phyloP scores from a whole-genome alignment of 306 rosid genomes.

The Rosa persica region DNA sequence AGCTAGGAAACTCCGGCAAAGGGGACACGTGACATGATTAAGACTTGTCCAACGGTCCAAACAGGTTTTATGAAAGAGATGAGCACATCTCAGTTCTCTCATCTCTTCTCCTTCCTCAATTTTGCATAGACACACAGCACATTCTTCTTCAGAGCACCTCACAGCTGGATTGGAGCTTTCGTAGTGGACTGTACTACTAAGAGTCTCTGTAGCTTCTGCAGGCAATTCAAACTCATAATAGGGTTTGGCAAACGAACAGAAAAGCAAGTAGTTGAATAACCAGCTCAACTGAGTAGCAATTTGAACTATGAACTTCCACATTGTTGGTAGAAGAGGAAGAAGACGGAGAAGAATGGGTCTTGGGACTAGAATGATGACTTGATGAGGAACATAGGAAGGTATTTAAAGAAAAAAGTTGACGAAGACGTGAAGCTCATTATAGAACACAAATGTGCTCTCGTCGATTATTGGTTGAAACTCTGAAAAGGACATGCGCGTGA shows the following conservation, averaged over 20 bases:
- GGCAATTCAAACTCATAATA: not conserved
- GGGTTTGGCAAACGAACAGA: conserved; percentile 29
- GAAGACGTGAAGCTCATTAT: not conserved
- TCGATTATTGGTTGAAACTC: not conserved
- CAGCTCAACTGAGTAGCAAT: conserved; percentile 33
- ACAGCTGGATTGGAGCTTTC: not conserved
- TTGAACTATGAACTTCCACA: conserved; percentile 19
- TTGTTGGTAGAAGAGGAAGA: not conserved
- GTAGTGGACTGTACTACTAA: not conserved
- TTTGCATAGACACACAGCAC: conserved; percentile 43
- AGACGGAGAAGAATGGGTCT: not conserved
- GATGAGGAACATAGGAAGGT: not conserved
- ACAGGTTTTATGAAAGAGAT: conserved; percentile 41
- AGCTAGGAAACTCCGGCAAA: conserved; percentile 40
- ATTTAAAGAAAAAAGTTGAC: not conserved
- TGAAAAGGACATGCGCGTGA: not conserved
- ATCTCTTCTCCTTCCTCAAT: conserved; percentile 48
- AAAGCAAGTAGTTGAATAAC: conserved; percentile 27
- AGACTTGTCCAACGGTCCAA: conserved; percentile 38
- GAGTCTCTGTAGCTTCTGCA: not conserved
- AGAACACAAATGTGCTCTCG: not conserved
- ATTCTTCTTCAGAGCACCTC: conserved; percentile 16
- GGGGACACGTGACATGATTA: conserved; percentile 39
- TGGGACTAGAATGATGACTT: not conserved
- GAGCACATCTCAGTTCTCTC: conserved; percentile 41